Base-by-base conservation (phyloP, 805 yeast species). In the Candida ipomoeae region DNA sequence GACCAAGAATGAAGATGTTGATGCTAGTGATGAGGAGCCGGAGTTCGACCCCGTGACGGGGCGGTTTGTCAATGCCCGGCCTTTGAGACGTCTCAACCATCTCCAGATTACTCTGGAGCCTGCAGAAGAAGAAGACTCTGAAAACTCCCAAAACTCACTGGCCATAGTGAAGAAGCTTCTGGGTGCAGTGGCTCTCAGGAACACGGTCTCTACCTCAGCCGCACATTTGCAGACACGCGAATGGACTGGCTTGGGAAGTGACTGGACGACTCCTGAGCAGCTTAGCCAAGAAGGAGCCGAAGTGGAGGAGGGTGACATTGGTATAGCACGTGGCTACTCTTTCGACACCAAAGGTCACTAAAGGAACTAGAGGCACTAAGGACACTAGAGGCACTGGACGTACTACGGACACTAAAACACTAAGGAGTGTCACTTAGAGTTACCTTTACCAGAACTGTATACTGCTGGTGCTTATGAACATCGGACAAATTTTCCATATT, bases 181-280 rank as follows among this genome's bases (percentile, higher is more conserved):
- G 8, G 69, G 78, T 48, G 69, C 83, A 2, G 75, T 91, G 4
- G 75, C 86, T 0, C 80, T 91, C 49, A 82, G 82, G 49, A 83
- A 83, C 39, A 88, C 97, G 0, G 85, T 89, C 0, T 90, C 98
- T 0, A 91, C 98, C 0, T 89, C 97, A 0, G 97, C 97, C 0
- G 73, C 76, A 6, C 78, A 78, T 54, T 71, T 92, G 46, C 96
- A 89, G 59, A 74, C 73, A 11, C 79, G 92, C 59, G 70, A 74
- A 26, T 92, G 98, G 98, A 81, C 84, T 0, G 99, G 99, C 0
- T 71, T 92, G 33, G 99, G 98, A 1, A 85, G 94, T 52, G 97
- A 92, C 62, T 89, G 75, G 67, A 57, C 61, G 7, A 55, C 62
- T 6, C 10, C 41, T 1, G 68, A 63, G 2, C 61, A 48, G 5